Base-by-base conservation (phyloP, 177 flowering plant species). In the Telopea speciosissima region DNA sequence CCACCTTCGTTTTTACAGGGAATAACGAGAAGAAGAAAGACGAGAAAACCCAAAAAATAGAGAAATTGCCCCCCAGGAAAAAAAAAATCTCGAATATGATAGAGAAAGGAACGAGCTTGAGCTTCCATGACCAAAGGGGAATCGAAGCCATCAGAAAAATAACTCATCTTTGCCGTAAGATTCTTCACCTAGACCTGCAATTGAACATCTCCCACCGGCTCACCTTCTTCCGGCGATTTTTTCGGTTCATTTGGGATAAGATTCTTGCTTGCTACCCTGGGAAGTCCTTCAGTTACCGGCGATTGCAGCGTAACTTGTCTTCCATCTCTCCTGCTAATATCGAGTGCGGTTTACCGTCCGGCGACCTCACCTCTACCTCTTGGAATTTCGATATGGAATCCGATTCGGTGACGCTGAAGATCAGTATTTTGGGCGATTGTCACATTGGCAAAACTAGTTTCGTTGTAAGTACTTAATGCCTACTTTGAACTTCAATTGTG, bases 381-480 rank as follows among this genome's bases (percentile, higher is more conserved):
- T 33, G 77, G 24, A 90, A 82, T 67, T 78, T 64, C 49, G 91
- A 85, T 0, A 52, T 82, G 11, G 95, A 92, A 76, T 84, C 88
- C 0, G 90, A 91, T 76, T 86, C 83, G 77, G 97, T 94, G 33
- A 73, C 74, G 24, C 76, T 94, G 78, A 94, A 94, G 87, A 87
- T 92, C 25, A 86, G 94, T 66, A 63, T 92, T 52, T 76, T 92
- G 85, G 97, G 97, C 74, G 97, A 92, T 83, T 84, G 90, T 70
- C 96, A 89, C 67, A 88, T 85, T 83, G 97, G 97, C 8, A 92
- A 92, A 80, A 92, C 99, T 12, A 90, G 88, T 72, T 94, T 94
- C 72, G 74, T 94, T 85, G 97, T 94, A 11, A 79, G 86, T 64
- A 25, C 6, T 19, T 52, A 14, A 2, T 49, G 2, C 33, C 33